Evolutionary conservation across 176 grass and related monocot genomes (phyloP).

Genomic region (Stipa capillata): DNA sequence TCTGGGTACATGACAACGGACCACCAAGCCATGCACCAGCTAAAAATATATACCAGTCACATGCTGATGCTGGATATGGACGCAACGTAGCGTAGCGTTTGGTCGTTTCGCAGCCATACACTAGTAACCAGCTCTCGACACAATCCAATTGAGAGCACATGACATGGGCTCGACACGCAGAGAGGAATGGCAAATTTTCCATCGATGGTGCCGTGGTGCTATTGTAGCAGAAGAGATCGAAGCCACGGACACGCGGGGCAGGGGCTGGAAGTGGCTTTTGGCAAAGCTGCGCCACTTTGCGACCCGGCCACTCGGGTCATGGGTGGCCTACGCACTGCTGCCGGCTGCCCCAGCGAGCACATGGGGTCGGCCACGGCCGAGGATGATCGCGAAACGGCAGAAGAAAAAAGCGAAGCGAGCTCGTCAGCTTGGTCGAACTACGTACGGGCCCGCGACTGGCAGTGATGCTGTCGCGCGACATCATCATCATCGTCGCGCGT

Average conservation of each 20-base stretch:
- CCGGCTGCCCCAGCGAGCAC: not conserved
- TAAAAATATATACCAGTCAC: not conserved
- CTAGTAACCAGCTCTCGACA: not conserved
- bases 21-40: not conserved
- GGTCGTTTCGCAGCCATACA: not conserved
- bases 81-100: not conserved
- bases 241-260: not conserved
- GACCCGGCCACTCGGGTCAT: not conserved
- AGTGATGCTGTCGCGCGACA: not conserved
- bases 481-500: not conserved
- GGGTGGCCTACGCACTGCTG: too few species aligned
- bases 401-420: not conserved
- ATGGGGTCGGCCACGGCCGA: not conserved
- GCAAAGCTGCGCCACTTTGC: slow-evolving; percentile 29
- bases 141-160: not conserved
- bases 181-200: not conserved
- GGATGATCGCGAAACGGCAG: not conserved
- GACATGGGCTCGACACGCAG: not conserved
- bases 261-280: not conserved
- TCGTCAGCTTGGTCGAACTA: not conserved
- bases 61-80: too few species aligned
- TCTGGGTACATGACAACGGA: not conserved
- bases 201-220: not conserved
- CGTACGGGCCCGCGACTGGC: too few species aligned
- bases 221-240: not conserved